Conservation (phyloP, 2,329 filamentous ascomycete species). For the Aciculosporium take region DNA sequence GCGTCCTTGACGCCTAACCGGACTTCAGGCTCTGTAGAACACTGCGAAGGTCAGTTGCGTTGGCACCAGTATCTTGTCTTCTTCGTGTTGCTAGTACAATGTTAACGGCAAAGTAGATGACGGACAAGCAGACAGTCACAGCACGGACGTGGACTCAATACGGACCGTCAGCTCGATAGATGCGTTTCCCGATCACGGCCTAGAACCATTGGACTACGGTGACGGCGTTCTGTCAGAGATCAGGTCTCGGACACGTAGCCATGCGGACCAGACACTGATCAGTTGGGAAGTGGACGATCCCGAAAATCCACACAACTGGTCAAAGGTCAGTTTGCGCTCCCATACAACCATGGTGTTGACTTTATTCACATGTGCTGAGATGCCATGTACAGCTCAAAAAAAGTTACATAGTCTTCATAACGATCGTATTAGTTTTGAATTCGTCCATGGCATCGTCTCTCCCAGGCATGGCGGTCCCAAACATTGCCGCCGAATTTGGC, state of each 20-base stretch:
- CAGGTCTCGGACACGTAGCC: conserved; percentile 20
- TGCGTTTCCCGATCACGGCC: conserved; percentile 24
- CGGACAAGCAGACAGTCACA: conserved; percentile 12
- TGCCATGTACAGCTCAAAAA: conserved; percentile 33
- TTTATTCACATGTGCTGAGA: not conserved
- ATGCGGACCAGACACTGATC: conserved; percentile 23
- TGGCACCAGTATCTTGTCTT: not conserved
- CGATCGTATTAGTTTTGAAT: conserved; percentile 49
- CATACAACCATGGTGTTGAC: not conserved
- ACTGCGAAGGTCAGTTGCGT: too few species aligned
- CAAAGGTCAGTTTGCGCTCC: conserved; percentile 16
- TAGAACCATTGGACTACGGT: conserved; percentile 25
- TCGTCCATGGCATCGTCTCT: conserved; percentile 52
- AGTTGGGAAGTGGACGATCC: conserved; percentile 33
- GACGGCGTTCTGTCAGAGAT: conserved; percentile 20
- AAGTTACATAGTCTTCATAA: conserved; percentile 35
- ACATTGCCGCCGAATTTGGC: conserved; percentile 42
- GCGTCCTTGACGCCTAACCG: too few species aligned
- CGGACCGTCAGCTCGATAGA: conserved; percentile 24
- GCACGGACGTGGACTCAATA: conserved; percentile 13
- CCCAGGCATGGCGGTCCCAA: conserved; percentile 46
- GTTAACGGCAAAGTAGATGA: conserved; percentile 8
- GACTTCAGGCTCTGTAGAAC: too few species aligned
- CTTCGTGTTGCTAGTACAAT: not conserved
- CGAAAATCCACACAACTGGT: conserved; percentile 41